Base-by-base conservation (phyloP, 1,139 yeast genomes). In the Lodderomyces elongisporus region DNA sequence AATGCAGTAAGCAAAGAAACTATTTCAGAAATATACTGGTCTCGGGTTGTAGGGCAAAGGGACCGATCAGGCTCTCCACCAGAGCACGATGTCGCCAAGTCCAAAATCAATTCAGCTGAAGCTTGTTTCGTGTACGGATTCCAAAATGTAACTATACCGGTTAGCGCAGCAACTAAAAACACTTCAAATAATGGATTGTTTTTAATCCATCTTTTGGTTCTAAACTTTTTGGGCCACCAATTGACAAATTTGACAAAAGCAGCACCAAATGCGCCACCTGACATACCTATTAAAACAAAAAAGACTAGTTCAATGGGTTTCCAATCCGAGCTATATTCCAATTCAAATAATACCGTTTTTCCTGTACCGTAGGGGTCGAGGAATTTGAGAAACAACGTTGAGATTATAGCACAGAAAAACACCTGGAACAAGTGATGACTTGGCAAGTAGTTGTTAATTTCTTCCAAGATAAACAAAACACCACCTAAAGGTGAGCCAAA, bases 401-500 rank as follows among this genome's bases (percentile, higher is more conserved):
- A 72, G 27, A 67, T 64, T 39, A 77, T 73, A 15, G 83, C 80
- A 52, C 83, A 76, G 45, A 76, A 70, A 51, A 77, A 77, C 30
- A 76, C 66, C 34, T 77, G 71, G 49, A 78, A 76, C 17, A 77
- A 54, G 38, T 77, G 80, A 39, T 71, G 70, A 5, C 79, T 74
- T 4, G 80, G 74, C 26, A 77, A 59, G 41, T 74, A 73, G 46
- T 77, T 74, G 41, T 77, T 73, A 23, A 79, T 79, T 42, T 79
- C 85, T 45, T 79, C 87, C 28, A 79, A 59, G 16, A 79, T 72
- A 50, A 79, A 79, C 18, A 79, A 48, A 3, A 79, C 85, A 2
- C 85, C 85, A 4, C 85, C 85, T 35, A 79, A 59, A 1, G 85
- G 85, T 2, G 79, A 71, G 0, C 85, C 85, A 58, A 79, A 79